Conservation (phyloP, 805 yeast genomes). For the Ogataea trehalophila region DNA sequence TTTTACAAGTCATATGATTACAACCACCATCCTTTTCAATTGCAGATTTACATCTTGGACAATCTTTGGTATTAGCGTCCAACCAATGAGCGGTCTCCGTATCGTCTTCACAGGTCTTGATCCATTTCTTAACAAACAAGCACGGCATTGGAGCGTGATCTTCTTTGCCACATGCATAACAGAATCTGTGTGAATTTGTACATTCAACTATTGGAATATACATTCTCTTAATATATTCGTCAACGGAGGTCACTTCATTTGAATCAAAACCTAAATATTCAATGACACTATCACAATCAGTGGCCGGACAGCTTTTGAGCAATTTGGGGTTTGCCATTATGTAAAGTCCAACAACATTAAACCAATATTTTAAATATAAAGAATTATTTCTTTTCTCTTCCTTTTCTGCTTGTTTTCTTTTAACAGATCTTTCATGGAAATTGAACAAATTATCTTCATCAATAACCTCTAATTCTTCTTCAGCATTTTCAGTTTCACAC, state of each 20-base stretch:
- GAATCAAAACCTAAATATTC: slow-evolving; percentile 30
- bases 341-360: slow-evolving; percentile 40
- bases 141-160: slow-evolving; percentile 89
- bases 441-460: slow-evolving; percentile 15
- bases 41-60: slow-evolving; percentile 74
- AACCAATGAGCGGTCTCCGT: slow-evolving; percentile 89
- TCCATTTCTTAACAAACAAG: slow-evolving; percentile 62
- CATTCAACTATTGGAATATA: slow-evolving; percentile 70
- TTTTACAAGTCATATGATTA: slow-evolving; percentile 88
- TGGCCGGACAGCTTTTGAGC: slow-evolving; percentile 79
- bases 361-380: slow-evolving; percentile 36
- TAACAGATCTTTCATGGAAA: slow-evolving; percentile 20
- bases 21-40: slow-evolving; percentile 97
- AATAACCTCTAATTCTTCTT: slow-evolving; percentile 5
- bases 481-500: slow-evolving; percentile 3
- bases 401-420: slow-evolving; percentile 20
- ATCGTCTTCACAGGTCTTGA: slow-evolving; percentile 75
- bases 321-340: slow-evolving; percentile 44
- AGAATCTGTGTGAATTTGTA: slow-evolving; percentile 61
- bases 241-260: slow-evolving; percentile 20
- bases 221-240: slow-evolving; percentile 21
- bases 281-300: slow-evolving; percentile 68
- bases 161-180: slow-evolving; percentile 69
- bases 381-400: slow-evolving; percentile 20
- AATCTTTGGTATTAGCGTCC: slow-evolving; percentile 72